Base-by-base conservation (phyloP, 1,284 basidiomycete genomes). In the Vanrija sp. region DNA sequence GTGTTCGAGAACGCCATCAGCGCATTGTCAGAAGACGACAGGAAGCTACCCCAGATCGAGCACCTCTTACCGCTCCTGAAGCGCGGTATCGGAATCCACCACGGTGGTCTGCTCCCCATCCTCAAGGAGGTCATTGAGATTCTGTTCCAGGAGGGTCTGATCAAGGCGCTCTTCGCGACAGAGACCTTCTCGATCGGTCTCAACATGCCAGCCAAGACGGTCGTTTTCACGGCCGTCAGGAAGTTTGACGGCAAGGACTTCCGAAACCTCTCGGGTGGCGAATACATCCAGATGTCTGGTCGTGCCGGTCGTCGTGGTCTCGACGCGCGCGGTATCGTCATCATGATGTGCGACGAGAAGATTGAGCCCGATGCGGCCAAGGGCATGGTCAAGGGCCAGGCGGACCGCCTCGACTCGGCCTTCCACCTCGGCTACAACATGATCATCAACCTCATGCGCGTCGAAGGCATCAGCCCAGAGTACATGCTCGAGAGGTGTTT, bases 331-430 rank as follows among this genome's bases (percentile, higher is more conserved):
- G 96, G 96, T 59, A 93, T 99, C 52, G 96, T 99, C 60, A 98
- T 99, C 69, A 92, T 99, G 92, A 98, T 99, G 96, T 91, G 89
- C 72, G 95, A 98, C 75, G 93, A 97, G 78, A 97, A 96, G 78
- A 81, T 99, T 47, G 96, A 98, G 69, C 94, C 96, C 0, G 75
- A 83, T 3, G 84, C 87, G 0, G 95, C 96, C 44, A 98, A 97
- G 80, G 83, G 82, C 51, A 98, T 99, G 96, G 89, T 98, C 74
- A 98, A 98, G 76, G 96, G 96, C 47, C 89, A 97, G 78, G 94
- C 96, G 6, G 96, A 98, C 75, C 82, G 95, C 38, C 80, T 99
- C 56, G 93, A 99, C 76, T 98, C 94, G 18, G 96, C 96, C 4
- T 99, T 99, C 80, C 94, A 98, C 76, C 80, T 99, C 8, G 95